A percentile compares a stretch with the other conserved stretches of the same genome.
phyloP scores from a whole-genome alignment of 441 rosid genomes.

The Erodium trifolium region DNA sequence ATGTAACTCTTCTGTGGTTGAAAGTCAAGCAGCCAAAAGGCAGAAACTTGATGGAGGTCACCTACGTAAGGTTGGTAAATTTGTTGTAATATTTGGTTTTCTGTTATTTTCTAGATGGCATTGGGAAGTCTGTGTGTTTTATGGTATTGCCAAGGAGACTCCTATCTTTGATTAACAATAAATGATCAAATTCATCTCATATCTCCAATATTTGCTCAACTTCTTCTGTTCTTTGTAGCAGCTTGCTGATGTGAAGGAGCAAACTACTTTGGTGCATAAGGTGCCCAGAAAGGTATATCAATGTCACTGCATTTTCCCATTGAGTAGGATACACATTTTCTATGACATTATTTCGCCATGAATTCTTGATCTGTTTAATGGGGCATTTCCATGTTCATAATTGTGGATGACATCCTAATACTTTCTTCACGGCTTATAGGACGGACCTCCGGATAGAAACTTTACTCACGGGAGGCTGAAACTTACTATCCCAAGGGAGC shows the following conservation, averaged over 20 bases:
- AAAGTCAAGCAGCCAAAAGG: slow-evolving; percentile 86
- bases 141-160: slow-evolving; percentile 5
- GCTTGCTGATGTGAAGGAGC: slow-evolving; percentile 65
- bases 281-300: slow-evolving; percentile 56
- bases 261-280: slow-evolving; percentile 65
- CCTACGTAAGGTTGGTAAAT: slow-evolving; percentile 45
- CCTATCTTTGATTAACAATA: background rate
- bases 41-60: slow-evolving; percentile 92
- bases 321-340: no score
- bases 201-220: background rate
- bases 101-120: slow-evolving; percentile 16
- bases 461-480: slow-evolving; percentile 33
- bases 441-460: slow-evolving; percentile 34
- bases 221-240: slow-evolving; percentile 24
- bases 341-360: no score
- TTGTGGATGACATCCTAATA: background rate
- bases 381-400: background rate
- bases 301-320: slow-evolving; percentile 15
- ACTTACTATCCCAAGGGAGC: slow-evolving; percentile 84
- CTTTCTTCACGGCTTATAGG: slow-evolving; percentile 32
- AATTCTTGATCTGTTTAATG: no score
- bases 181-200: background rate
- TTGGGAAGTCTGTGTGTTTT: background rate
- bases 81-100: slow-evolving; percentile 6
- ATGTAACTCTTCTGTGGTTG: slow-evolving; percentile 44